Conservation (phyloP, 768 basidiomycete genomes). For the Hericium coralloides region DNA sequence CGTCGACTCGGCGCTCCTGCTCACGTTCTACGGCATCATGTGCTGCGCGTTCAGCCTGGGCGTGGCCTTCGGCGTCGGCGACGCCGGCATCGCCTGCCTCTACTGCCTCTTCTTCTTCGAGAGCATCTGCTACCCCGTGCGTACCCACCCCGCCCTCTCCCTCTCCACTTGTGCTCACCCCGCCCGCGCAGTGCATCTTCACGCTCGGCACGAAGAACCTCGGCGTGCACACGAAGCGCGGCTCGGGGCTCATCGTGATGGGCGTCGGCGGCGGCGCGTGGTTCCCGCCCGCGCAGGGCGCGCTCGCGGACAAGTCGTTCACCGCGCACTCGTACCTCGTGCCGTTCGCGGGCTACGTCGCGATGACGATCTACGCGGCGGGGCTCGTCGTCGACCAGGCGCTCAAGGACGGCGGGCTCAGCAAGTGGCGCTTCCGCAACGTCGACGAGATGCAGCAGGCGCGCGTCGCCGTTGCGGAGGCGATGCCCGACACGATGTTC, state of each 20-base stretch:
- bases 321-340: slow-evolving; percentile 52
- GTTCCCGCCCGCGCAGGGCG: slow-evolving; percentile 56
- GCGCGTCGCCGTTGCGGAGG: background rate
- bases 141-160: slow-evolving; percentile 12
- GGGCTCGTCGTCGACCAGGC: slow-evolving; percentile 46
- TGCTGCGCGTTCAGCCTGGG: slow-evolving; percentile 46
- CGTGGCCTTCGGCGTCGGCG: slow-evolving; percentile 41
- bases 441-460: background rate
- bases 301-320: slow-evolving; percentile 39
- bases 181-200: slow-evolving; percentile 45
- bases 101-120: slow-evolving; percentile 68
- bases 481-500: background rate
- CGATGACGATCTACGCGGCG: slow-evolving; percentile 50
- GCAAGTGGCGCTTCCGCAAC: slow-evolving; percentile 29
- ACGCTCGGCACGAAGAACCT: slow-evolving; percentile 58
- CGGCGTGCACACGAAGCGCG: slow-evolving; percentile 49
- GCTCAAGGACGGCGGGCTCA: slow-evolving; percentile 34
- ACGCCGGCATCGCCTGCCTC: slow-evolving; percentile 48
- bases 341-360: slow-evolving; percentile 48
- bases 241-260: slow-evolving; percentile 60
- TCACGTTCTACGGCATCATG: slow-evolving; percentile 41
- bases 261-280: slow-evolving; percentile 62
- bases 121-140: slow-evolving; percentile 61
- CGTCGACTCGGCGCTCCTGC: slow-evolving; percentile 56
- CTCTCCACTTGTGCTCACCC: background rate